phyloP scores from a whole-genome alignment of 2,329 filamentous ascomycete species.

The Lecanicillium sp. region DNA sequence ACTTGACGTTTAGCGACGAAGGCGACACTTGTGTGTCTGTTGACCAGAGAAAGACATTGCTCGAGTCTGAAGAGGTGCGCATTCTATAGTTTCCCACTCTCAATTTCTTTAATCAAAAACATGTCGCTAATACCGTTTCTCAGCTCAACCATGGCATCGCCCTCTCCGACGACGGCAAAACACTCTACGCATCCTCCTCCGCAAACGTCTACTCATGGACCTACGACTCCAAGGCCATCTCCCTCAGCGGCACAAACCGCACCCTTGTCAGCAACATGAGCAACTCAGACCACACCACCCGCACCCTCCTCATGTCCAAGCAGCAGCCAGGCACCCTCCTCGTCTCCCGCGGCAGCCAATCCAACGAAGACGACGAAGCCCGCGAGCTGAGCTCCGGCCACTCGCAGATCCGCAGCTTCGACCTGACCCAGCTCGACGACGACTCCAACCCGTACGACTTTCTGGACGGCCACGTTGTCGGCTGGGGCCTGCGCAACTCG shows the following conservation, averaged over 20 bases:
- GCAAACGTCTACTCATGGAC: slow-evolving; percentile 55
- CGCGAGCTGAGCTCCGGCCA: slow-evolving; percentile 44
- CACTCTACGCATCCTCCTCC: slow-evolving; percentile 48
- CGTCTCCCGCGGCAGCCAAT: slow-evolving; percentile 55
- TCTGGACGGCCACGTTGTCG: slow-evolving; percentile 37
- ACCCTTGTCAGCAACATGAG: slow-evolving; percentile 56
- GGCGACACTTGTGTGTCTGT: slow-evolving; percentile 33
- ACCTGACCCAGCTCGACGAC: slow-evolving; percentile 24
- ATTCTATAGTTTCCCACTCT: not conserved
- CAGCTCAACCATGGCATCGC: slow-evolving; percentile 50
- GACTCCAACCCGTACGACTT: slow-evolving; percentile 32
- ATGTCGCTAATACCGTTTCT: slow-evolving; percentile 3
- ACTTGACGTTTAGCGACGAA: slow-evolving; percentile 30
- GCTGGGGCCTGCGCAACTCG: slow-evolving; percentile 67
- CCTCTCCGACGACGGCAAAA: slow-evolving; percentile 42
- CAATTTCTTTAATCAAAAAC: not conserved
- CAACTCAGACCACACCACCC: slow-evolving; percentile 52
- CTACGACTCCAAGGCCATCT: slow-evolving; percentile 48
- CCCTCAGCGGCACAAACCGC: slow-evolving; percentile 32
- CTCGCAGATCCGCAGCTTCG: slow-evolving; percentile 57
- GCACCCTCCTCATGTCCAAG: slow-evolving; percentile 56
- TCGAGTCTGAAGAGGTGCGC: slow-evolving; percentile 28
- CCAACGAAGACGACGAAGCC: slow-evolving; percentile 53
- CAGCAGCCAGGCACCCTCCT: slow-evolving; percentile 48
- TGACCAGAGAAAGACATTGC: slow-evolving; percentile 23